These are phyloP conservation scores for Trypanosoma rangeli DNA, from an alignment of 208 protist species.

Conservation along the genomic window DNA sequence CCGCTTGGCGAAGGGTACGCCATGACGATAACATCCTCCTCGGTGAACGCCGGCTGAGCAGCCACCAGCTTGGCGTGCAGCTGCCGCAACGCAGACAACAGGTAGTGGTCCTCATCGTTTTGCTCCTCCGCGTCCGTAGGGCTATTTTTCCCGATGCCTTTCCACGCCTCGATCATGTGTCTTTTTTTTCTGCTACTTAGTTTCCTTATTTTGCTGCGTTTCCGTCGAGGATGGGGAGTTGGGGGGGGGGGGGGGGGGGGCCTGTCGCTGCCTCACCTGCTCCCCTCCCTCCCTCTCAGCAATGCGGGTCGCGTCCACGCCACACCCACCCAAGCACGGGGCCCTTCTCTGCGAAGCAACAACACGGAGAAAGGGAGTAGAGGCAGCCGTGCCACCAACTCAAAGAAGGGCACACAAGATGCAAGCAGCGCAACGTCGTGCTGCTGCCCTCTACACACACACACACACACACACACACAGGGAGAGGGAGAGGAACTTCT, in stretches of 20 bases:
- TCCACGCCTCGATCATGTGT: neutral
- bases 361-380: neutral
- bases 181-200: neutral
- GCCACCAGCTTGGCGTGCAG: constrained; percentile 62
- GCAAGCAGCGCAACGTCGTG: neutral
- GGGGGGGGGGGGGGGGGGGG: neutral
- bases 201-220: neutral
- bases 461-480: no score
- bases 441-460: neutral
- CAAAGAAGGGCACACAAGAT: neutral
- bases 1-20: constrained; percentile 39
- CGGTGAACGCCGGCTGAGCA: constrained; percentile 64
- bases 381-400: neutral
- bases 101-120: constrained; percentile 33
- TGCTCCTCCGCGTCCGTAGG: constrained; percentile 26
- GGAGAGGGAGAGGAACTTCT: no score
- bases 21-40: constrained; percentile 80
- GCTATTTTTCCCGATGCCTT: neutral
- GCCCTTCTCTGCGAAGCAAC: neutral
- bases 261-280: neutral
- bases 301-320: neutral
- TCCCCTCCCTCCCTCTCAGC: neutral
- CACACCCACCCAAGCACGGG: neutral
- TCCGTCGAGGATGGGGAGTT: neutral
- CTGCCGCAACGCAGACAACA: constrained; percentile 52